Evolutionary conservation across 768 basidiomycete genomes (phyloP).

Genomic region (Mycena amicta): DNA sequence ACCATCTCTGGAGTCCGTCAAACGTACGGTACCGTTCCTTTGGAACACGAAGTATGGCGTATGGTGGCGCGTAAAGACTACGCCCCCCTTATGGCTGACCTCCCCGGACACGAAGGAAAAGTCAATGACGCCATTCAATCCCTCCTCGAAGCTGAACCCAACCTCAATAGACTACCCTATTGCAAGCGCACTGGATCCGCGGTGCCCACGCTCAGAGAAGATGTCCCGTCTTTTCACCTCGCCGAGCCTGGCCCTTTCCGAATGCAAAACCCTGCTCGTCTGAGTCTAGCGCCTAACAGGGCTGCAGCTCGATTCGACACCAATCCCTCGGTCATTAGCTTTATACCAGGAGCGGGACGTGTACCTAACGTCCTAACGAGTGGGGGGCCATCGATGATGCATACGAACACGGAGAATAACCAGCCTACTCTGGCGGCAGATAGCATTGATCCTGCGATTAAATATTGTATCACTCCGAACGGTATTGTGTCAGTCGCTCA

Average conservation of each 20-base stretch:
- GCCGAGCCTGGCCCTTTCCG: not conserved
- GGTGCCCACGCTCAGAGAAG: not conserved
- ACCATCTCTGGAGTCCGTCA: slow-evolving; percentile 2
- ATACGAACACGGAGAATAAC: not conserved
- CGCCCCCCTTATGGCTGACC: not conserved
- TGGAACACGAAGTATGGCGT: not conserved
- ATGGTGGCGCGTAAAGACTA: not conserved
- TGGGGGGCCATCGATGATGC: not conserved
- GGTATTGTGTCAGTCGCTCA: too few relatives aligned
- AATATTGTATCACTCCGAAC: too few relatives aligned
- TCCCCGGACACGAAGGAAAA: not conserved
- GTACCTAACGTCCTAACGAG: not conserved
- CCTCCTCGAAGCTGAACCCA: not conserved
- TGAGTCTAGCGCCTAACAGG: not conserved
- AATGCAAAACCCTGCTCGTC: not conserved
- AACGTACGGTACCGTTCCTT: not conserved
- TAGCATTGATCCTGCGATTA: too few relatives aligned
- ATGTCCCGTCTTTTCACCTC: not conserved
- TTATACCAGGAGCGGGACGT: not conserved
- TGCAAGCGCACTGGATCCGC: not conserved
- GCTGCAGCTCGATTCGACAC: not conserved
- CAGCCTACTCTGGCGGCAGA: not conserved
- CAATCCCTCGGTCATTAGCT: not conserved
- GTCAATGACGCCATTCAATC: not conserved
- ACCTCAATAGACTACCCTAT: not conserved